phyloP scores from a whole-genome alignment of 345 rosid species.

The Cardamine occulta region DNA sequence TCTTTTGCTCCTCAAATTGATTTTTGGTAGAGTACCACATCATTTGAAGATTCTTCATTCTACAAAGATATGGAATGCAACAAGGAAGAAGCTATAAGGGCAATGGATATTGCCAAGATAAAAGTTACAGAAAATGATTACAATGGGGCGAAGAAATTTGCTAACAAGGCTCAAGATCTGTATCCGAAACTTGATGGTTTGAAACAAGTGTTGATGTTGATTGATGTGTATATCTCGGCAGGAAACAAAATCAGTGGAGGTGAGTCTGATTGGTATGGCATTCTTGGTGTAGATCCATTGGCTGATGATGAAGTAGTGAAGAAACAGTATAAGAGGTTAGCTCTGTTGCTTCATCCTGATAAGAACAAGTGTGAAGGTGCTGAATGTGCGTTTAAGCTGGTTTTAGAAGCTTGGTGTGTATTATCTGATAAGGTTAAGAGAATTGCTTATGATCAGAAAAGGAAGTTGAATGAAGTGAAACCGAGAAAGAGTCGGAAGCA shows the following conservation, averaged over 20 bases:
- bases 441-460: conserved; percentile 64
- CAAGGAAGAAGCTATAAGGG: conserved; percentile 77
- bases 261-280: conserved; percentile 74
- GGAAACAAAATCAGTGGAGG: conserved; percentile 58
- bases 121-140: conserved; percentile 66
- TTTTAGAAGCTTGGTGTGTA: conserved; percentile 73
- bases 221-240: conserved; percentile 66
- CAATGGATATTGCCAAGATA: conserved; percentile 78
- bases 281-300: conserved; percentile 64
- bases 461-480: conserved; percentile 48
- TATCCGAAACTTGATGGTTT: conserved; percentile 75
- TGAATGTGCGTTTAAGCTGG: conserved; percentile 81
- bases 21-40: neutral
- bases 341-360: conserved; percentile 83
- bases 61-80: conserved; percentile 69
- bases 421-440: conserved; percentile 77
- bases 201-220: conserved; percentile 57
- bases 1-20: neutral
- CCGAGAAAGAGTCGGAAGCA: conserved; percentile 45
- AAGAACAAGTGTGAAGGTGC: conserved; percentile 84
- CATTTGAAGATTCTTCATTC: conserved; percentile 1
- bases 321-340: conserved; percentile 71
- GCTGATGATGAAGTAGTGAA: conserved; percentile 66
- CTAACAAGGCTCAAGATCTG: conserved; percentile 71
- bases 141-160: conserved; percentile 64